Conservation (phyloP, 2,329 filamentous ascomycete genomes). For the Gaeumannomyces sp. region DNA sequence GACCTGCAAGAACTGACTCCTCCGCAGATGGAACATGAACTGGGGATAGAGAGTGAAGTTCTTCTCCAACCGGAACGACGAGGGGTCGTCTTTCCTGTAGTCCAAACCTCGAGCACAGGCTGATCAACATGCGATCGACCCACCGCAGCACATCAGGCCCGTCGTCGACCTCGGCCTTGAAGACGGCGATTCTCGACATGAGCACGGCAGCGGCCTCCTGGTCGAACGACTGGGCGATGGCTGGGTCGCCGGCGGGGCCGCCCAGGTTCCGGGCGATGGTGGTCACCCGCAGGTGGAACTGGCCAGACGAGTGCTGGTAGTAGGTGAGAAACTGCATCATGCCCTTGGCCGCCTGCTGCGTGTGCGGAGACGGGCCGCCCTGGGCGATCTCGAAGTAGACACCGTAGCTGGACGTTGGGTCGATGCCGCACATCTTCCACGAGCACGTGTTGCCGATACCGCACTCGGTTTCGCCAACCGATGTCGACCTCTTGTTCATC, state of each 20-base stretch:
- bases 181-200: slow-evolving; percentile 98
- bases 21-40: slow-evolving; percentile 98
- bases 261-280: slow-evolving; percentile 88
- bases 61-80: slow-evolving; percentile 94
- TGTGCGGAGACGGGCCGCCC: slow-evolving; percentile 72
- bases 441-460: slow-evolving; percentile 98
- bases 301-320: slow-evolving; percentile 94
- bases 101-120: slow-evolving; percentile 95
- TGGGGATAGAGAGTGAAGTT: slow-evolving; percentile 99
- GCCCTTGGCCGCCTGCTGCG: slow-evolving; percentile 77
- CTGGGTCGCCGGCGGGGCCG: slow-evolving; percentile 87
- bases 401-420: slow-evolving; percentile 87
- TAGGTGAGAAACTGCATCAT: slow-evolving; percentile 99
- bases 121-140: slow-evolving; percentile 98
- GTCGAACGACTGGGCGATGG: slow-evolving; percentile 94
- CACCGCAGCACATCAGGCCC: slow-evolving; percentile 96
- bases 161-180: slow-evolving; percentile 97
- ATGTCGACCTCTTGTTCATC: slow-evolving; percentile 95
- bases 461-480: slow-evolving; percentile 95
- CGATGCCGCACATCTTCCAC: slow-evolving; percentile 99
- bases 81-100: slow-evolving; percentile 96
- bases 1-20: slow-evolving; percentile 95
- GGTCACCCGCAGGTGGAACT: slow-evolving; percentile 93
- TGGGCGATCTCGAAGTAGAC: slow-evolving; percentile 98
- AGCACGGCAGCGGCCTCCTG: slow-evolving; percentile 96